Evolutionary conservation across 495 filamentous ascomycete species (phyloP), one percentile per base, ranked within the genome.

Genomic region (Penicillium pulvis): DNA sequence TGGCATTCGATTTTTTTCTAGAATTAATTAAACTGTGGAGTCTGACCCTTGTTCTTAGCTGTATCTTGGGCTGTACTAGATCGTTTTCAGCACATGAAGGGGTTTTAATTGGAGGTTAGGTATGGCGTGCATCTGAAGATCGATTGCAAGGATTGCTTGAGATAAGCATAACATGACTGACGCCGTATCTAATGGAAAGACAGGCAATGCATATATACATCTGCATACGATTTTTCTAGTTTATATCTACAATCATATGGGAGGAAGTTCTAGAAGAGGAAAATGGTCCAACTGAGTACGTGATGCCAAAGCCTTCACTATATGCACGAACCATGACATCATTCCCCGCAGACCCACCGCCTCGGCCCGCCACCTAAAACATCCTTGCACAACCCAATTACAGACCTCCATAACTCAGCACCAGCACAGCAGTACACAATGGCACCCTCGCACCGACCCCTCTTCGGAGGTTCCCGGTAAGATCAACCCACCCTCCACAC

Each of bases 381-480:
- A 42, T 41, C 28, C 30, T 2, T 36, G 12, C 39, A 33, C 26
- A 39, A 42, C 26, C 26, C 41, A 39, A 49, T 31, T 28, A 51
- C 50, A 52, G 10, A 11, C 16, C 33, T 9, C n/a, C 26, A 19
- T 17, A 36, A 41, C 14, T 41, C 33, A 51, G n/a, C 50, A 41
- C 2, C 9, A 23, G 20, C 20, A 23, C 47, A 28, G 1, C 48
- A 51, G 0, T 8, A 23, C 44, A 51, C 50, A 51, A 61, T 65
- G 63, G 30, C 59, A 24, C 43, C 58, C 55, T 56, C 59, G 10
- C 63, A 62, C 26, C 59, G 62, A 16, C 63, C 63, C 33, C 39
- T 65, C 26, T 65, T 65, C 33, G 63, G 63, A 9, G 63, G 63
- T 10, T 6, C 43, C 35, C 47, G 63, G 63, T 65, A 57, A 41